Evolutionary conservation across 2,329 filamentous ascomycete genomes (phyloP).

Genomic region (Elsinoe batatas): DNA sequence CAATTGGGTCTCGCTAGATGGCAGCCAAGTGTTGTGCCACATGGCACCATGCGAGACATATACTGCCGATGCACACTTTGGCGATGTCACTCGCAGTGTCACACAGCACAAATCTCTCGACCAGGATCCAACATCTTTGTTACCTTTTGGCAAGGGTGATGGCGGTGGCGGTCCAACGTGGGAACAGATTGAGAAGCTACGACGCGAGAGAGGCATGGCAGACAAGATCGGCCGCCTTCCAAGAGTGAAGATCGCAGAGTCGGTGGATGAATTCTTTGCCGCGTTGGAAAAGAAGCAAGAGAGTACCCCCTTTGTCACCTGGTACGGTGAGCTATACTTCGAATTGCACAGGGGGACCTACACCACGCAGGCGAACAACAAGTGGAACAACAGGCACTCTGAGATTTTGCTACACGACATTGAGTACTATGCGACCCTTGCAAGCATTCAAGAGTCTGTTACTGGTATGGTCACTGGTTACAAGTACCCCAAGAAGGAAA

Average conservation of each 20-base stretch:
- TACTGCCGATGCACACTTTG: conserved; percentile 87
- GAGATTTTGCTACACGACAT: conserved; percentile 80
- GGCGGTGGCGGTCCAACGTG: conserved; percentile 92
- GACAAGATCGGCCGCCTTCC: conserved; percentile 78
- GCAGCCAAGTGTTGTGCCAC: conserved; percentile 92
- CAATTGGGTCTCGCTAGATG: conserved; percentile 94
- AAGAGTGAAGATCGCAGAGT: conserved; percentile 76
- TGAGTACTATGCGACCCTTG: conserved; percentile 78
- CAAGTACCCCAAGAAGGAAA: conserved; percentile 85
- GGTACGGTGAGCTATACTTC: conserved; percentile 98
- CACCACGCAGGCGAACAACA: conserved; percentile 96
- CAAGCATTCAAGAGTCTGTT: conserved; percentile 58
- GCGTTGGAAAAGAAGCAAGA: conserved; percentile 63
- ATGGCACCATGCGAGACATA: conserved; percentile 97
- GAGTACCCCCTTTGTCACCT: conserved; percentile 68
- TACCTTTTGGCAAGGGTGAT: conserved; percentile 95
- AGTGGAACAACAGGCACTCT: conserved; percentile 79
- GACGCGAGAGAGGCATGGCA: conserved; percentile 81
- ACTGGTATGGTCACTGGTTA: conserved; percentile 42
- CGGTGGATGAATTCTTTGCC: conserved; percentile 91
- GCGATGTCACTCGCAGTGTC: conserved; percentile 82
- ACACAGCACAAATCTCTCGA: conserved; percentile 93
- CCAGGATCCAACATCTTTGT: conserved; percentile 77
- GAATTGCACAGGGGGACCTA: conserved; percentile 95
- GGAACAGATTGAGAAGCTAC: conserved; percentile 87